Evolutionary conservation across 2,329 filamentous ascomycete species (phyloP), one percentile per base, ranked within the genome.

Genomic region (Elsinoe australis): DNA sequence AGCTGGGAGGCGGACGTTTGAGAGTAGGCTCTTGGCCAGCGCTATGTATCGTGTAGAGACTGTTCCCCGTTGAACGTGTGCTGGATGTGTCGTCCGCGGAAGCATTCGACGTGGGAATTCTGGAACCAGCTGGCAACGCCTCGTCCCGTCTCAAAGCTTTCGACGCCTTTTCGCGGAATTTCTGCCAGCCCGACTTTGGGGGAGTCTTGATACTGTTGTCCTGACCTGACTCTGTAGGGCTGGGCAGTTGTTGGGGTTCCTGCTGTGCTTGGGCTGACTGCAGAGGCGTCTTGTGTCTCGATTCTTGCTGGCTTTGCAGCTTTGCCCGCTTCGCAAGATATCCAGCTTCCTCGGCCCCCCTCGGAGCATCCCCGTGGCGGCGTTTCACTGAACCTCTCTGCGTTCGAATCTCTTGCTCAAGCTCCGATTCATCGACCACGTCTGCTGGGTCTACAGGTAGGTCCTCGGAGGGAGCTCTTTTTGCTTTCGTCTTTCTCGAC

Each of bases 201-300:
- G 39, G 39, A 4, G 39, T 31, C 4, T 44, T 14, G 5, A 44
- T 15, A 10, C 26, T 44, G 39, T 29, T 29, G 12, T 31, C 26
- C 26, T 44, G 39, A 18, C 39, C 39, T 10, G 39, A 44, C 21
- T 15, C 39, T 12, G 28, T 24, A 19, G 39, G 39, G 26, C 39
- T 44, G 15, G 39, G 39, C 26, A 44, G 39, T 17, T 44, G 39
- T 6, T 32, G 39, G 21, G 24, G 39, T 8, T 44, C 39, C 15
- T 15, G 14, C 2, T 18, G 14, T 15, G 15, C 21, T 17, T 44
- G 21, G 14, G 14, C 28, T 17, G 39, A 44, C 22, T 15, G 26
- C 3, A 15, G 26, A 5, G 39, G 39, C 17, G 39, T 44, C 2
- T 24, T 15, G 14, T 28, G 5, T 21, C 32, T 21, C 14, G 19